Conservation (phyloP, 257 asterid species). For the Solanum sejunctum region DNA sequence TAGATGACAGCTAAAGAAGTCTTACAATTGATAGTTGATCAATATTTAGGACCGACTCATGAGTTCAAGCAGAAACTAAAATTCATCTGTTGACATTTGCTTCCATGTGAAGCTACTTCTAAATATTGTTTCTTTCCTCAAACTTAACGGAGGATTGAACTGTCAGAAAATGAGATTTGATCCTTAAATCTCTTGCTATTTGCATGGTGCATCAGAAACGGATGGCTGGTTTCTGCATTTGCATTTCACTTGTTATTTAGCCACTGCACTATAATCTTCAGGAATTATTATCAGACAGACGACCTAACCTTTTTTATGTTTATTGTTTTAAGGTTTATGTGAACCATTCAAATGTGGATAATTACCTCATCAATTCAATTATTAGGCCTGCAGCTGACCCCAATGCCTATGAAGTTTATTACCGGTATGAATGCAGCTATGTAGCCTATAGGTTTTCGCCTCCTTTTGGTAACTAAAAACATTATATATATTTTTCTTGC, state of each 20-base stretch:
- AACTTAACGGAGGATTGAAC: neutral
- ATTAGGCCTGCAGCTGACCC: slow-evolving; percentile 78
- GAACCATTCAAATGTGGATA: slow-evolving; percentile 74
- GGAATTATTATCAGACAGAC: neutral
- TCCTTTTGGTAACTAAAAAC: neutral
- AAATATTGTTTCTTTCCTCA: neutral
- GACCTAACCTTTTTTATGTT: neutral
- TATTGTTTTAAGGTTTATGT: slow-evolving; percentile 43
- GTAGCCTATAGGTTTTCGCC: neutral
- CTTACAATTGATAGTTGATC: neutral
- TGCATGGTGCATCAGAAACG: neutral
- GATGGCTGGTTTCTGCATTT: neutral
- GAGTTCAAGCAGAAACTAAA: neutral
- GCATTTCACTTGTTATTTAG: neutral
- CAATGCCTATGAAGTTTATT: slow-evolving; percentile 89
- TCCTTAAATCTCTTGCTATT: neutral
- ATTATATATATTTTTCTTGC: neutral
- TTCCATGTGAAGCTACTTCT: neutral
- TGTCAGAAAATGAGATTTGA: neutral
- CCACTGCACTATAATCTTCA: neutral
- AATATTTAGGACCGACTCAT: neutral
- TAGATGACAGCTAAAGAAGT: neutral
- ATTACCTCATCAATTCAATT: slow-evolving; percentile 66
- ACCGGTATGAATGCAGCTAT: slow-evolving; percentile 33
- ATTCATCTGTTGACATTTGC: neutral